phyloP scores from a whole-genome alignment of 2,329 filamentous ascomycete species.

The Nemania sp. region DNA sequence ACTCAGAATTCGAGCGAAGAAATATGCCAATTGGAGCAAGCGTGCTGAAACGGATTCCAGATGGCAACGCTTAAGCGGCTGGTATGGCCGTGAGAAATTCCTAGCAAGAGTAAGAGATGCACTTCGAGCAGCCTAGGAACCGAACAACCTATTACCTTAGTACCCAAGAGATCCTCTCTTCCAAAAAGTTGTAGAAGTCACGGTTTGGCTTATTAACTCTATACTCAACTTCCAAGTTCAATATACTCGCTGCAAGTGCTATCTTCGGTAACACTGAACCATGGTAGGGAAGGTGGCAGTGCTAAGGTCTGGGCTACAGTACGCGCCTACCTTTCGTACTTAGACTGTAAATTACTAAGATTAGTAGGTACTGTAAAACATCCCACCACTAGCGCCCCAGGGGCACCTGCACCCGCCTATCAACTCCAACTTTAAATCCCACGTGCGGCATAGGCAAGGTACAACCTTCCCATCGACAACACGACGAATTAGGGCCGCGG shows the following conservation, averaged over 20 bases:
- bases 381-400: conserved; percentile 17
- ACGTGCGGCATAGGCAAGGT: not conserved
- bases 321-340: no score
- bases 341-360: no score
- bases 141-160: not conserved
- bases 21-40: not conserved
- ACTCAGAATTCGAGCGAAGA: not conserved
- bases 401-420: not conserved
- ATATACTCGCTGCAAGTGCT: no score
- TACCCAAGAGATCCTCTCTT: no score
- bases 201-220: no score
- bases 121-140: not conserved
- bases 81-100: conserved; percentile 1
- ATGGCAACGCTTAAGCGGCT: conserved; percentile 2
- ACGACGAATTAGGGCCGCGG: not conserved
- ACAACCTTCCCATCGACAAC: not conserved
- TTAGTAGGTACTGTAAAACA: conserved; percentile 1
- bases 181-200: no score
- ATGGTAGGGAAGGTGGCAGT: no score
- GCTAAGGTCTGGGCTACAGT: no score
- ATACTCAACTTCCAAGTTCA: no score
- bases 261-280: no score
- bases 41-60: not conserved
- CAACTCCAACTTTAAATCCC: not conserved
- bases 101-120: conserved; percentile 1